Base-by-base conservation (phyloP, 805 yeast genomes). In the Metschnikowia proteae region DNA sequence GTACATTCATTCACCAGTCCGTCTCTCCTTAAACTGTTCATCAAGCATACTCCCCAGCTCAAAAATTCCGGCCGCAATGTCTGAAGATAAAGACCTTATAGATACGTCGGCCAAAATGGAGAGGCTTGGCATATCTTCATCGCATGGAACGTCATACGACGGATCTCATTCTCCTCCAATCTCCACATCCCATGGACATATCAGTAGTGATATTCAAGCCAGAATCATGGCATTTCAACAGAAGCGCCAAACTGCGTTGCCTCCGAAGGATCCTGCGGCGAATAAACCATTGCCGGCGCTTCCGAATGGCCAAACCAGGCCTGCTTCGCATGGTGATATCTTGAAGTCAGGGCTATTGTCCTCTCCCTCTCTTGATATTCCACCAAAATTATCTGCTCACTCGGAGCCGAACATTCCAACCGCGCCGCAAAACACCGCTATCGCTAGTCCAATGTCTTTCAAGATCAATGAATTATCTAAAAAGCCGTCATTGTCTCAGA, bases 161-260 rank as follows among this genome's bases (percentile, higher is more conserved):
- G 60, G 57, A 8, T 34, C 57, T 8, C 54, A 48, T 25, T 49
- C 54, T 29, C 60, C 60, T 11, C 57, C 60, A 8, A 53, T 56
- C 13, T 46, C 59, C 23, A 51, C 58, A 7, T 49, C 60, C 23
- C 60, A 55, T 36, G 60, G 60, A 45, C 58, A 54, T 8, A 43
- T 84, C 44, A 82, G 78, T 58, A 84, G 94, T 8, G 92, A 87
- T 53, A 79, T 89, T 36, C 97, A 90, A 65, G 97, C 96, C 1
- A 75, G 94, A 54, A 76, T 91, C 33, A 70, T 86, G 64, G 96
- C 96, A 0, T 87, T 91, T 59, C 97, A 90, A 65, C 89, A 88
- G 54, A 82, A 85, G 60, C 78, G 97, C 56, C 58, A 54, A 46
- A 51, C 49, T 27, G 51, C 43, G 17, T 50, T 54, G 9, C 39